Conservation (phyloP, 2,329 filamentous ascomycete species). For the Clarireedia sp. region DNA sequence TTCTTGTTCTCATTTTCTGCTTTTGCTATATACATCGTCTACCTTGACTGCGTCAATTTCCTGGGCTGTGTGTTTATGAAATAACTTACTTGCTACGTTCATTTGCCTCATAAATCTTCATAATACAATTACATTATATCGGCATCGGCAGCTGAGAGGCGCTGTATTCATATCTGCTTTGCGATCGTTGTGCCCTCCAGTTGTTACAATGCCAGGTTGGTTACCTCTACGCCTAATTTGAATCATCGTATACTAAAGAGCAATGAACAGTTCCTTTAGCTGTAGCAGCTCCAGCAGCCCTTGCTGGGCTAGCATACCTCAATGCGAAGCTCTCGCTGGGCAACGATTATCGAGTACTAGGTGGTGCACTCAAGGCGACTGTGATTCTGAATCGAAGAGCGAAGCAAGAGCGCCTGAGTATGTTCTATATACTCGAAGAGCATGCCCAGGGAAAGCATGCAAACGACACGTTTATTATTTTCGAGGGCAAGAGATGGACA, state of each 20-base stretch:
- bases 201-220: slow-evolving; percentile 22
- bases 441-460: slow-evolving; percentile 48
- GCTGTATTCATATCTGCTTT: too few species aligned
- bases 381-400: slow-evolving; percentile 40
- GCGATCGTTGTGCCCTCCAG: neutral
- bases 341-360: slow-evolving; percentile 58
- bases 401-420: slow-evolving; percentile 53
- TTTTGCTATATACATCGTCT: neutral
- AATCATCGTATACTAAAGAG: neutral
- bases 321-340: slow-evolving; percentile 62
- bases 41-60: neutral
- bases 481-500: slow-evolving; percentile 60
- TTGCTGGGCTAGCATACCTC: slow-evolving; percentile 65
- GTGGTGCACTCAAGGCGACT: slow-evolving; percentile 40
- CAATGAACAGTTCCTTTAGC: slow-evolving; percentile 40
- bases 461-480: slow-evolving; percentile 55
- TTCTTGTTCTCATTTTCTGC: neutral
- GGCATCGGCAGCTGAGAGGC: too few species aligned
- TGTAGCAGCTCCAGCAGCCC: slow-evolving; percentile 51
- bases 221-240: neutral
- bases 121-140: too few species aligned
- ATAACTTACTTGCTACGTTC: too few species aligned
- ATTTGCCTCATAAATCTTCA: too few species aligned
- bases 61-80: too few species aligned
- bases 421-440: slow-evolving; percentile 69